Evolutionary conservation across 169 alveolate genomes (phyloP).

Genomic region (Cryptosporidium tyzzeri): DNA sequence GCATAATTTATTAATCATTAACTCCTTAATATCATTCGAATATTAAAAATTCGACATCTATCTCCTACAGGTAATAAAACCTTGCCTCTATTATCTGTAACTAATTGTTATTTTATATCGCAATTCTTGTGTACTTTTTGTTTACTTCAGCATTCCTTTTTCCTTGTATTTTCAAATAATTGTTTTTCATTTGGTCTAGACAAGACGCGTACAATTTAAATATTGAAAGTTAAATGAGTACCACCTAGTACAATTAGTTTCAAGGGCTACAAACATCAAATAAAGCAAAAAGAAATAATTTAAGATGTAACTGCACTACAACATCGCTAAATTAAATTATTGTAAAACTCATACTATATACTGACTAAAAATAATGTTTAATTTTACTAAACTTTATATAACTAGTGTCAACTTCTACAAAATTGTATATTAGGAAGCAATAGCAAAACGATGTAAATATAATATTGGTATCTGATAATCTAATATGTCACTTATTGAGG

Average conservation of each 20-base stretch:
- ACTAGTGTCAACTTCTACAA: background rate
- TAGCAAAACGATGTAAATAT: no score
- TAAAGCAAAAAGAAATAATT: background rate
- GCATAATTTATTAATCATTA: slow-evolving; percentile 27
- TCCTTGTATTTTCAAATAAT: background rate
- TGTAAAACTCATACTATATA: background rate
- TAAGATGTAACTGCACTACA: no score
- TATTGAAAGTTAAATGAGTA: background rate
- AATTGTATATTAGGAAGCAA: background rate
- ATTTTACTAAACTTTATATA: no score
- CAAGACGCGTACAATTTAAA: background rate
- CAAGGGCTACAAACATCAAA: background rate
- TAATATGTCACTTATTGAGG: background rate
- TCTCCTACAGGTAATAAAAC: background rate
- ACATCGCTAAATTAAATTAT: no score
- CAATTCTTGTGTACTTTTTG: background rate
- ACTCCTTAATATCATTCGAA: background rate
- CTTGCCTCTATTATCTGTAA: background rate
- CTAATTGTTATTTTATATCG: background rate
- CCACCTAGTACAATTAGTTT: background rate
- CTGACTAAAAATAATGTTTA: background rate
- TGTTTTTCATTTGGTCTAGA: background rate
- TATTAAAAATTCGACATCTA: slow-evolving; percentile 14
- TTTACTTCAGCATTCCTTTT: slow-evolving; percentile 6
- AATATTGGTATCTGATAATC: background rate